These are phyloP conservation scores for Raphanus sativus DNA, from an alignment of 345 rosid genomes.

Conservation along the genomic window DNA sequence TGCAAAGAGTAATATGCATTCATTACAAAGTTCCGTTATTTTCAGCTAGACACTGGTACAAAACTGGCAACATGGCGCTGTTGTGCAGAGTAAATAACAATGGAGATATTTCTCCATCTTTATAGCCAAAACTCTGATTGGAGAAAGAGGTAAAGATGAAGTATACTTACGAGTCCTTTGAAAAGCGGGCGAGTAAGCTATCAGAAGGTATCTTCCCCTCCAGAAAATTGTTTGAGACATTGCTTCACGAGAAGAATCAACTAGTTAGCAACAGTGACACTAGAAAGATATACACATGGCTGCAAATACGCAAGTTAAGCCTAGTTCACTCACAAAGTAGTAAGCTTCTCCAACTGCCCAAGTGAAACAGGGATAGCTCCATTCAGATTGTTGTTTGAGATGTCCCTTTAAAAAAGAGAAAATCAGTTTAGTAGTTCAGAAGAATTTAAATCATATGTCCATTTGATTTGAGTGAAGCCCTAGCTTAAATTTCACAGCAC, in stretches of 20 bases:
- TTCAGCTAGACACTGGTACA: constrained; percentile 3
- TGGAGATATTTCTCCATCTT: constrained; percentile 4
- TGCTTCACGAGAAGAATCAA: constrained; percentile 54
- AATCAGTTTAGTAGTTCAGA: neutral
- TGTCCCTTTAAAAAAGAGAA: constrained; percentile 51
- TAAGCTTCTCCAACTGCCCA: constrained; percentile 66
- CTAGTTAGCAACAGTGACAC: constrained; percentile 28
- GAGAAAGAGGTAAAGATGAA: constrained; percentile 3
- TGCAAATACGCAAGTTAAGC: constrained; percentile 7
- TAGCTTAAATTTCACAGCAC: constrained; percentile 9
- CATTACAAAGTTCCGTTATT: constrained; percentile 8
- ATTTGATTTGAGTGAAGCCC: constrained; percentile 1
- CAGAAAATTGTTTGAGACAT: constrained; percentile 87
- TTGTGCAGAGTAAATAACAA: neutral
- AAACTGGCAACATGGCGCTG: constrained; percentile 8
- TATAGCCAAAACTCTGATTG: constrained; percentile 13
- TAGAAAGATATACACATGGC: neutral
- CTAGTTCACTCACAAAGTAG: constrained; percentile 62
- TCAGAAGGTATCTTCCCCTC: constrained; percentile 78
- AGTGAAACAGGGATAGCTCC: constrained; percentile 76
- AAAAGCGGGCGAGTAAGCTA: constrained; percentile 58
- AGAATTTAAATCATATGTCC: constrained; percentile 23
- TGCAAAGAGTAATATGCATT: constrained; percentile 39
- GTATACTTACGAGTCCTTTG: constrained; percentile 69
- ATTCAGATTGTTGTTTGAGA: constrained; percentile 72